A percentile compares a stretch with the other conserved stretches of the same genome.
Conservation (phyloP, 1,139 yeast genomes). For the Geotrichum carabidarum region DNA sequence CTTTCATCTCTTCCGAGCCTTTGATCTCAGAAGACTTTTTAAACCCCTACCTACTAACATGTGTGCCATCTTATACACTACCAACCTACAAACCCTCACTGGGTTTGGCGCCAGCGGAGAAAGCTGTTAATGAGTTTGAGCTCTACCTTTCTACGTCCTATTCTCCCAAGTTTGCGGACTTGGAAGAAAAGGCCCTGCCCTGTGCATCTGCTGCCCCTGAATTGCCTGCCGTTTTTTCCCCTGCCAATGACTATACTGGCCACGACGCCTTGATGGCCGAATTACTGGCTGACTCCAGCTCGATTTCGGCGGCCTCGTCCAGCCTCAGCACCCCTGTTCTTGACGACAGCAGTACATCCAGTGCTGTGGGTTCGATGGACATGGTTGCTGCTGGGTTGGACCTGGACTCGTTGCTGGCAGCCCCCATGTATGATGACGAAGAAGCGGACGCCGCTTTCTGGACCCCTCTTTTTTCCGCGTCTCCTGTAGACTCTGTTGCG, state of each 20-base stretch:
- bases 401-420: slow-evolving; percentile 14
- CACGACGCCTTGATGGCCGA: background rate
- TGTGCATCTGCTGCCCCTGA: slow-evolving; percentile 2
- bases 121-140: background rate
- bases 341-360: background rate
- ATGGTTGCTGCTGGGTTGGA: background rate
- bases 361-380: background rate
- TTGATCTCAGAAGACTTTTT: background rate
- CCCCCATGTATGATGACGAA: slow-evolving; percentile 13
- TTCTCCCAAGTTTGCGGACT: background rate
- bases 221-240: slow-evolving; percentile 9
- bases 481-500: background rate
- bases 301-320: slow-evolving; percentile 1
- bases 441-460: slow-evolving; percentile 1
- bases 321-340: slow-evolving; percentile 3
- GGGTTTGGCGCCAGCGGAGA: background rate
- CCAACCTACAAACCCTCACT: background rate
- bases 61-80: background rate
- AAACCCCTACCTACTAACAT: background rate
- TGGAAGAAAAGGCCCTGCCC: background rate
- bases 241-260: slow-evolving; percentile 3
- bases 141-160: background rate
- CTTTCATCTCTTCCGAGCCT: background rate
- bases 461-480: background rate
- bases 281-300: background rate